phyloP scores from a whole-genome alignment of 208 protist genomes.

The Crithidia thermophila region DNA sequence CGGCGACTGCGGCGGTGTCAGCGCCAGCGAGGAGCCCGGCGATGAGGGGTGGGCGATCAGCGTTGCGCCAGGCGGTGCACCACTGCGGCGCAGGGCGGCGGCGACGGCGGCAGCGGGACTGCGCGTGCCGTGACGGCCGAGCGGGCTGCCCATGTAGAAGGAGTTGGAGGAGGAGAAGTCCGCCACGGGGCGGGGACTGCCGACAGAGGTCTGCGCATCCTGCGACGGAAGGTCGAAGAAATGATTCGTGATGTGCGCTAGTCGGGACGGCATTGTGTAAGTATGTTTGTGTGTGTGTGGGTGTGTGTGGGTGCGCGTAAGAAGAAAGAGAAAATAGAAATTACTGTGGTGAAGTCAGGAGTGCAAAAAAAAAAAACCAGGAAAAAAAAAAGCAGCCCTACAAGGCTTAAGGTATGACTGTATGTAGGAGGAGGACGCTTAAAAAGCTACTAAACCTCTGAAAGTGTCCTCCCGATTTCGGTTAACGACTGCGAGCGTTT shows the following conservation, averaged over 20 bases:
- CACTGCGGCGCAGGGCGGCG: neutral
- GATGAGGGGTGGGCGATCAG: slow-evolving; percentile 7
- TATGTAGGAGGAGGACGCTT: neutral
- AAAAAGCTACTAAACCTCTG: no score
- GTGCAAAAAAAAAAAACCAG: neutral
- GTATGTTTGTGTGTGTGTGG: no score
- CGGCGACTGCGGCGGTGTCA: slow-evolving; percentile 26
- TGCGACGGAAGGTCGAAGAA: slow-evolving; percentile 28
- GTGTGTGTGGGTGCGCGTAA: no score
- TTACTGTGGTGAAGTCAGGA: neutral
- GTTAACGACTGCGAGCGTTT: no score
- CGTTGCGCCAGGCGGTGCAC: neutral
- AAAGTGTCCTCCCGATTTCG: no score
- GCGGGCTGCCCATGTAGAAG: slow-evolving; percentile 2
- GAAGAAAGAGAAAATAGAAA: no score
- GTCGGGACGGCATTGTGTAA: slow-evolving; percentile 22
- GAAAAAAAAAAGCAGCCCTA: neutral
- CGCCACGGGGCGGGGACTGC: neutral
- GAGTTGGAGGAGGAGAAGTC: slow-evolving; percentile 23
- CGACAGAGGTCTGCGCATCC: slow-evolving; percentile 7
- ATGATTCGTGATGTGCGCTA: slow-evolving; percentile 31
- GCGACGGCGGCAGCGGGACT: neutral
- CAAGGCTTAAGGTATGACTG: no score
- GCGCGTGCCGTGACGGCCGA: slow-evolving; percentile 9
- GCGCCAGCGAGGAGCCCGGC: slow-evolving; percentile 8